phyloP scores from a whole-genome alignment of 257 asterid species.

The Catharanthus roseus region DNA sequence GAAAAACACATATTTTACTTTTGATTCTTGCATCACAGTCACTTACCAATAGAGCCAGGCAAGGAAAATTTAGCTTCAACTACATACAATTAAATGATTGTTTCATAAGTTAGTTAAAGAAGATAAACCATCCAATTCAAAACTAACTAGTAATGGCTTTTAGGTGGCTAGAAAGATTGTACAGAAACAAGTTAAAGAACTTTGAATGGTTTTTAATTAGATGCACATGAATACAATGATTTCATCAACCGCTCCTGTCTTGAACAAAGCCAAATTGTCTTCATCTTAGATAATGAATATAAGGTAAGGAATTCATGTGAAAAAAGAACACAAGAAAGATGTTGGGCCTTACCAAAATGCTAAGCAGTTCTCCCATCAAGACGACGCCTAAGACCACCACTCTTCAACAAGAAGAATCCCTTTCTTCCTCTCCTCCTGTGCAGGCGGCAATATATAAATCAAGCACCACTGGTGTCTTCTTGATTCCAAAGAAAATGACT shows the following conservation, averaged over 20 bases:
- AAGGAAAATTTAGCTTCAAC: background rate
- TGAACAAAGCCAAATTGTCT: conserved; percentile 10
- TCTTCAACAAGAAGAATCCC: conserved; percentile 19
- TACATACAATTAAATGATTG: background rate
- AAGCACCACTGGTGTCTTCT: conserved; percentile 13
- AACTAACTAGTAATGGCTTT: conserved; percentile 12
- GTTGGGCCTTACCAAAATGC: too few species aligned
- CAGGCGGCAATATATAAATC: conserved; percentile 21
- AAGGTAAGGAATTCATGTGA: conserved; percentile 19
- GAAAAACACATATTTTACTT: background rate
- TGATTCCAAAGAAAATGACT: conserved; percentile 25
- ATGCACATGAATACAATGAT: conserved; percentile 61
- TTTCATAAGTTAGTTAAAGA: too few species aligned
- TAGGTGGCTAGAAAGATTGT: conserved; percentile 30
- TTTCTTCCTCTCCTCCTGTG: conserved; percentile 26
- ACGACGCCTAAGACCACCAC: conserved; percentile 7
- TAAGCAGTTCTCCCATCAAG: conserved; percentile 28
- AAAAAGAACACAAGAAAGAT: conserved; percentile 20
- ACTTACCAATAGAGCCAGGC: background rate
- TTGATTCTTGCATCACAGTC: conserved; percentile 12
- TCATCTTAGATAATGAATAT: conserved; percentile 20
- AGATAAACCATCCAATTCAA: conserved; percentile 11
- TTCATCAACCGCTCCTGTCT: conserved; percentile 27
- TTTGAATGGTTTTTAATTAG: conserved; percentile 37
- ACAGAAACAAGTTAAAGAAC: conserved; percentile 20